Base-by-base conservation (phyloP, 192 early-diverging fungal species). In the Coemansia sp. region DNA sequence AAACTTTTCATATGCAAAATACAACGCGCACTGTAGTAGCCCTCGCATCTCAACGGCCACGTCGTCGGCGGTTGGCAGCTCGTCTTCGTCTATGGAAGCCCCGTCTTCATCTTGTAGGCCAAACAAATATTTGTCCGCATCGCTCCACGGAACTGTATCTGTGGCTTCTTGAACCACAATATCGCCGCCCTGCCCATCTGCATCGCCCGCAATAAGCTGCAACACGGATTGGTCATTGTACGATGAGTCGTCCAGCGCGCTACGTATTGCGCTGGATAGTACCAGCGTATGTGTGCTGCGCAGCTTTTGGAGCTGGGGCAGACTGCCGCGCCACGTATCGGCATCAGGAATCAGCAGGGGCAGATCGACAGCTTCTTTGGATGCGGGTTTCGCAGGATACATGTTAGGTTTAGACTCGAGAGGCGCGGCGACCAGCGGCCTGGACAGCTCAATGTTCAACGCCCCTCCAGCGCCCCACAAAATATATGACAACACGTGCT, bases 41-140 rank as follows among this genome's bases (percentile, higher is more conserved):
- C 33, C 61, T 2, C 65, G 69, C 48, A 62, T 56, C 5, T 49
- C 18, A 8, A 71, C 69, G 23, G 75, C 60, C 11, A 77, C 65
- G 10, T 77, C 75, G 3, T n/a, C 35, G 4, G 64, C 62, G 4
- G 46, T 54, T 3, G 75, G 75, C 68, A 60, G 38, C 43, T 68
- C 65, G 12, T 60, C 63, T 7, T 73, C 71, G 22, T 67, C 67
- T 5, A 56, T 38, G 14, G 21, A 10, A 1, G 23, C 59, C 9
- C 27, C 25, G 7, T 51, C 58, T n/a, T 24, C 58, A 8, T 11
- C 23, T 7, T 50, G 48, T 4, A 60, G 19, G 16, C 48, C 58
- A 25, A 22, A 40, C 46, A 60, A 31, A n/a, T 64, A 61, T 21
- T 22, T 38, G 19, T 61, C 53, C 12, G 59, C 73, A n/a, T 50